Conservation (phyloP, 352 stramenopile genomes). For the Phytophthora sp. region DNA sequence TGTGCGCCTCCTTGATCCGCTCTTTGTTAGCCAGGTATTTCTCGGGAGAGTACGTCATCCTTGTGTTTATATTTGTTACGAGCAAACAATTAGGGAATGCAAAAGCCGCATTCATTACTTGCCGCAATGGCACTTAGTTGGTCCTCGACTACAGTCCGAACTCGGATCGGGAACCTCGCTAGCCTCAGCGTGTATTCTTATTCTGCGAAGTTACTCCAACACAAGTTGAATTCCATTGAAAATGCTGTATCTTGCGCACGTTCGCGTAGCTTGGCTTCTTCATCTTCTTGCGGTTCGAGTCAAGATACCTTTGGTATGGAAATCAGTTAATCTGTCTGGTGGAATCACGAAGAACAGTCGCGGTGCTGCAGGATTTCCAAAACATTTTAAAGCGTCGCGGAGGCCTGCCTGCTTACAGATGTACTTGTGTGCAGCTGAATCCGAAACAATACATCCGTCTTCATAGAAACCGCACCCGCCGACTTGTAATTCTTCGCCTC, state of each 20-base stretch:
- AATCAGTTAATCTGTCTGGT: conserved; percentile 15
- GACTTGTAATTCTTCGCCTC: conserved; percentile 4
- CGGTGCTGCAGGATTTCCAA: conserved; percentile 2
- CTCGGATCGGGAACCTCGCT: too few relatives aligned
- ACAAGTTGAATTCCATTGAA: background rate
- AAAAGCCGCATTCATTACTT: too few relatives aligned
- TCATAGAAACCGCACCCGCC: conserved; percentile 9
- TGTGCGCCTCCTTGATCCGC: too few relatives aligned
- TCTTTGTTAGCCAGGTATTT: too few relatives aligned
- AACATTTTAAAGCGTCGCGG: conserved; percentile 3
- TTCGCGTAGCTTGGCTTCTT: background rate
- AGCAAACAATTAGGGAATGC: too few relatives aligned
- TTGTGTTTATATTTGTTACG: too few relatives aligned
- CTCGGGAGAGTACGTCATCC: too few relatives aligned
- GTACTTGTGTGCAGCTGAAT: conserved; percentile 8
- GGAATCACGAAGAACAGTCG: conserved; percentile 6
- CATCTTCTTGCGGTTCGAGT: conserved; percentile 12
- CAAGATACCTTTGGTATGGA: conserved; percentile 5
- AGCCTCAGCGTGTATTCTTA: too few relatives aligned
- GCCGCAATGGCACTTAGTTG: too few relatives aligned
- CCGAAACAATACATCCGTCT: conserved; percentile 8
- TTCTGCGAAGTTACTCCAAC: background rate
- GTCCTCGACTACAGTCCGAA: too few relatives aligned
- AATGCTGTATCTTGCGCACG: background rate
- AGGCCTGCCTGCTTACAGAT: conserved; percentile 4